These are phyloP conservation scores for Zymoseptoria passerinii DNA, from an alignment of 2,329 filamentous ascomycete genomes.

Conservation along the genomic window DNA sequence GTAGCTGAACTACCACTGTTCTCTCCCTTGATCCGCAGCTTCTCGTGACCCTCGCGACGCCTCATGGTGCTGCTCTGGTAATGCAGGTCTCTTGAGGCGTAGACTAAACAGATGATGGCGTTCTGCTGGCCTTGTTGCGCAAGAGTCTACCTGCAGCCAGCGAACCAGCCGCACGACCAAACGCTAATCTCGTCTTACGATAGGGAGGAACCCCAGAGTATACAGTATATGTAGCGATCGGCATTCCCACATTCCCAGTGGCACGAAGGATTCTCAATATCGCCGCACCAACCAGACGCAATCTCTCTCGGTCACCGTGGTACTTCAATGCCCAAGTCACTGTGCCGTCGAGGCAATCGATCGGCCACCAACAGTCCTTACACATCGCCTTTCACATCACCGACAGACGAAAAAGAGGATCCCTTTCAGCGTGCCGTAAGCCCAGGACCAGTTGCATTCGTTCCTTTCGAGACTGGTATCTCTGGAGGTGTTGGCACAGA, in stretches of 20 bases:
- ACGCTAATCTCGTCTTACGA: not conserved
- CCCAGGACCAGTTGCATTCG: constrained; percentile 11
- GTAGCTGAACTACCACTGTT: not conserved
- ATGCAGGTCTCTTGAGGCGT: not conserved
- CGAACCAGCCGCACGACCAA: not conserved
- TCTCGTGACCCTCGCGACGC: not conserved
- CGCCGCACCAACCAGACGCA: not conserved
- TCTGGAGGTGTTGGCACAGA: constrained; percentile 14
- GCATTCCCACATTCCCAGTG: not conserved
- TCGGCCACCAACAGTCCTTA: constrained; percentile 10
- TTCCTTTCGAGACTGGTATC: constrained; percentile 17
- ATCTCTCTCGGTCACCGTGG: not conserved
- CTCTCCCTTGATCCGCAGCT: not conserved
- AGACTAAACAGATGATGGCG: not conserved
- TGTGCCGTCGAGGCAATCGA: not conserved
- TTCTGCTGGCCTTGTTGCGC: not conserved
- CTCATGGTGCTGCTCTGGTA: not conserved
- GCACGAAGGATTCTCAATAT: not conserved
- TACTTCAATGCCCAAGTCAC: not conserved
- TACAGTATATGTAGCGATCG: not conserved
- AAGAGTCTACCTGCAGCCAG: not conserved
- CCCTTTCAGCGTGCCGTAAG: not conserved
- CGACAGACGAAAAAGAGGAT: constrained; percentile 7
- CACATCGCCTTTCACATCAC: constrained; percentile 9
- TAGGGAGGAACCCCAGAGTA: not conserved